Evolutionary conservation across 164 flowering plant genomes (phyloP), one percentile per base, ranked within the genome.

Genomic region (Houttuynia cordata): DNA sequence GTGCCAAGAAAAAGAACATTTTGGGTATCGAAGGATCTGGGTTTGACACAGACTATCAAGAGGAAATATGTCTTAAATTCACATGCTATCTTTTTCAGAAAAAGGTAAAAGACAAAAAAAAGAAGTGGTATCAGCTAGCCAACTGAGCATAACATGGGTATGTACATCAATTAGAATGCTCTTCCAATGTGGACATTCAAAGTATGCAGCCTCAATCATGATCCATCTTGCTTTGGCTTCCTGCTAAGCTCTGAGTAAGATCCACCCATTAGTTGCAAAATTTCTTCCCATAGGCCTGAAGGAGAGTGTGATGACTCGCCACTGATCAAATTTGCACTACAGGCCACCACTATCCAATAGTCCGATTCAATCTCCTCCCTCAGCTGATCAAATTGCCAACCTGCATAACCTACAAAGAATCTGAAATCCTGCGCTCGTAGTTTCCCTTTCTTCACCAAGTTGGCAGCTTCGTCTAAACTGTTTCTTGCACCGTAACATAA

Each of bases 261-360:
- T 67, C 98, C 98, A 23, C 98, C 98, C 97, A 93, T 93, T 57
- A 84, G 76, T 72, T 86, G 94, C 84, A 93, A 75, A 72, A 86
- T 79, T 66, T 90, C 97, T 69, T 81, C 90, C 98, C 97, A 93
- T 60, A 90, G 67, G 63, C 76, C 70, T 51, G 84, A 73, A 21
- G 79, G 77, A 23, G 89, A 79, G 64, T 74, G 78, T 7, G 69
- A 23, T 7, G 78, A 70, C 22, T 19, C 71, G 25, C 80, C 85
- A 58, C 37, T 68, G 12, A 93, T 73, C 66, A 90, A 63, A 72
- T 82, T 73, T 25, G 83, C 69, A 68, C 98, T 93, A 67, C 97
- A 93, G 0, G 98, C 88, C 23, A 97, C 97, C 8, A 86, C 83
- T 63, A 77, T 68, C 98, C 98, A 93, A 61, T 83, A 88, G 61